Evolutionary conservation across 2,329 filamentous ascomycete species (phyloP).

Genomic region (Hansfordia pulvinata): DNA sequence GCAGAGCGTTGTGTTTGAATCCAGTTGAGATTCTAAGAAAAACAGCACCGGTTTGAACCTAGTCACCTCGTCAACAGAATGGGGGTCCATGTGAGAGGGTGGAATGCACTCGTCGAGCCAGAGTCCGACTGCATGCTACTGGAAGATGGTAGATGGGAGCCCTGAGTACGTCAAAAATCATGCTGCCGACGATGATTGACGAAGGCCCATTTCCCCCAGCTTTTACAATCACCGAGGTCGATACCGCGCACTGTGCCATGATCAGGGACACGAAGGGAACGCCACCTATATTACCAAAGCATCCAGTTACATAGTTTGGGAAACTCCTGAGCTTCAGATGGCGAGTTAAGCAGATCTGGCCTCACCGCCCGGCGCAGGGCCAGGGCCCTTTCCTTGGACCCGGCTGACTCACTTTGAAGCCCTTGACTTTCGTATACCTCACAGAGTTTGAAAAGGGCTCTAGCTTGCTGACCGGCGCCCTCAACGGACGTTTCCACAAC

Average conservation of each 20-base stretch:
- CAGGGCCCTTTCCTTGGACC: slow-evolving; percentile 5
- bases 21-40: slow-evolving; percentile 1
- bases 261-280: no score
- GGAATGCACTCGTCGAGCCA: no score
- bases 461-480: slow-evolving; percentile 10
- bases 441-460: slow-evolving; percentile 10
- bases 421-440: slow-evolving; percentile 4
- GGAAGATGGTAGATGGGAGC: no score
- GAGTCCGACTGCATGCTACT: no score
- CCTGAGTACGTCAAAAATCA: no score
- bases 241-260: no score
- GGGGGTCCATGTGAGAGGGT: no score
- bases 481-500: slow-evolving; percentile 11
- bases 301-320: slow-evolving; percentile 9
- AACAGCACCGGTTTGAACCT: background rate
- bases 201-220: no score
- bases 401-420: background rate
- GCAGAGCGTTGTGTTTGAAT: slow-evolving; percentile 17
- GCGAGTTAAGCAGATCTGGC: slow-evolving; percentile 6
- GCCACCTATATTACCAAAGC: slow-evolving; percentile 11
- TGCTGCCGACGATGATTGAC: no score
- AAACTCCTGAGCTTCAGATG: slow-evolving; percentile 9
- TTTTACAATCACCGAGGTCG: no score
- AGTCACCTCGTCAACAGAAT: no score
- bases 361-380: slow-evolving; percentile 4